These are phyloP conservation scores for Vararia minispora DNA, from an alignment of 768 basidiomycete genomes.

Conservation along the genomic window DNA sequence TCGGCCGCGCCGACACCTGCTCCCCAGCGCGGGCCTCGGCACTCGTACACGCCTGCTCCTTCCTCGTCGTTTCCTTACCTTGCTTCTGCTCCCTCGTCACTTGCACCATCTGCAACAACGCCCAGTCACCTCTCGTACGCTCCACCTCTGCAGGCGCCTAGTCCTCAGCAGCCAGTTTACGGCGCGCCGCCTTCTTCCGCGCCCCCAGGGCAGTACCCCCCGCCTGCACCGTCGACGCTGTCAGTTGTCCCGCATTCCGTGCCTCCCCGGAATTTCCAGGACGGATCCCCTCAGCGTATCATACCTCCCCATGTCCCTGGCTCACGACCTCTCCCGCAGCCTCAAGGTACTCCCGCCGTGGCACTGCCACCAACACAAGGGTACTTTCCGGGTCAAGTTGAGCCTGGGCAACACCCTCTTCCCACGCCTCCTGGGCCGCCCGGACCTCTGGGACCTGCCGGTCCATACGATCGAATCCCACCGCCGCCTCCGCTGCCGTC, in stretches of 20 bases:
- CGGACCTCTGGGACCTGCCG: conserved; percentile 12
- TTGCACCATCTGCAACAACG: not conserved
- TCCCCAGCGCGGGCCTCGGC: conserved; percentile 12
- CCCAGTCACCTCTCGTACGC: too few relatives aligned
- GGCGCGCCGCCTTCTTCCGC: conserved; percentile 12
- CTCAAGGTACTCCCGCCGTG: not conserved
- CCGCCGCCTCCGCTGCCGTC: conserved; percentile 7
- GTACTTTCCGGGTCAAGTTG: too few relatives aligned
- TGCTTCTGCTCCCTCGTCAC: not conserved
- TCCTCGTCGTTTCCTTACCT: conserved; percentile 5
- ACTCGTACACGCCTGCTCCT: conserved; percentile 1
- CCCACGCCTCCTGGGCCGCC: conserved; percentile 14
- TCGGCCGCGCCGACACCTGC: conserved; percentile 11
- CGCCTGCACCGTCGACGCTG: conserved; percentile 17
- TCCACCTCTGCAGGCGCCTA: conserved; percentile 3
- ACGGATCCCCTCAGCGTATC: conserved; percentile 1
- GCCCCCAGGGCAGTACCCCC: conserved; percentile 15
- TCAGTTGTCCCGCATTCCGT: conserved; percentile 29
- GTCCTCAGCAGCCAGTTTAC: conserved; percentile 6
- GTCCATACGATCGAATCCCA: conserved; percentile 6
- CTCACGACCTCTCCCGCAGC: conserved; percentile 14
- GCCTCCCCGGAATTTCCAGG: conserved; percentile 8
- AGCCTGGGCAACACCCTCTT: conserved; percentile 10
- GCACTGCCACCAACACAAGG: not conserved
- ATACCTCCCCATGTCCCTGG: conserved; percentile 10